Conservation (phyloP, 2,329 filamentous ascomycete species). For the Penicillium sp. region DNA sequence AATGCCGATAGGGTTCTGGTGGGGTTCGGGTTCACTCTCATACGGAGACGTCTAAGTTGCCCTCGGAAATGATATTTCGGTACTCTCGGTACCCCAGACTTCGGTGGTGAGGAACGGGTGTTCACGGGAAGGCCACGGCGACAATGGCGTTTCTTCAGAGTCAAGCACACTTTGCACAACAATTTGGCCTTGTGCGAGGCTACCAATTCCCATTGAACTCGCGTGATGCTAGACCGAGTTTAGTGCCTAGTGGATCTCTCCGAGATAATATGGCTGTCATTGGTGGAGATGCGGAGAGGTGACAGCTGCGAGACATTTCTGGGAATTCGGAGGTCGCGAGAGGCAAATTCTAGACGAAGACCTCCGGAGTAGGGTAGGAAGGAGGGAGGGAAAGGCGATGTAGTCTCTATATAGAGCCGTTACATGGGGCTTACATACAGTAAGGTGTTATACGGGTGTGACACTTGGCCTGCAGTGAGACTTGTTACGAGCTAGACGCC, state of each 20-base stretch:
- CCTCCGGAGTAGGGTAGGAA: background rate
- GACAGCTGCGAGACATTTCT: background rate
- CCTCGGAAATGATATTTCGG: conserved; percentile 21
- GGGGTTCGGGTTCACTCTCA: conserved; percentile 12
- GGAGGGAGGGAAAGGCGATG: background rate
- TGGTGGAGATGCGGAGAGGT: conserved; percentile 14
- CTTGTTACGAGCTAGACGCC: background rate
- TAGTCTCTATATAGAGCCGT: background rate
- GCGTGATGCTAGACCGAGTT: conserved; percentile 1
- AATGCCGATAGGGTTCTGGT: conserved; percentile 17
- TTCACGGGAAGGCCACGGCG: conserved; percentile 10
- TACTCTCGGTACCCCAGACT: conserved; percentile 17
- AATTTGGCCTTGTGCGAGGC: conserved; percentile 3
- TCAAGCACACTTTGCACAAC: conserved; percentile 6
- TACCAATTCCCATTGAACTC: conserved; percentile 5
- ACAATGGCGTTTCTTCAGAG: background rate
- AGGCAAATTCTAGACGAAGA: background rate
- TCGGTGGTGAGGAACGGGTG: background rate
- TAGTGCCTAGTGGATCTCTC: conserved; percentile 11
- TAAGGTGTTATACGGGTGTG: conserved; percentile 4
- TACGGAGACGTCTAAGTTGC: conserved; percentile 18
- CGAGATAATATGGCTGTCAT: conserved; percentile 10
- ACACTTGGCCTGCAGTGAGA: conserved; percentile 7
- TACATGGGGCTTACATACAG: background rate
- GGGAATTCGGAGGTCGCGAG: background rate